Evolutionary conservation across 208 protist species (phyloP), one percentile per base, ranked within the genome.

Genomic region (Trypanosomatidae sp.): DNA sequence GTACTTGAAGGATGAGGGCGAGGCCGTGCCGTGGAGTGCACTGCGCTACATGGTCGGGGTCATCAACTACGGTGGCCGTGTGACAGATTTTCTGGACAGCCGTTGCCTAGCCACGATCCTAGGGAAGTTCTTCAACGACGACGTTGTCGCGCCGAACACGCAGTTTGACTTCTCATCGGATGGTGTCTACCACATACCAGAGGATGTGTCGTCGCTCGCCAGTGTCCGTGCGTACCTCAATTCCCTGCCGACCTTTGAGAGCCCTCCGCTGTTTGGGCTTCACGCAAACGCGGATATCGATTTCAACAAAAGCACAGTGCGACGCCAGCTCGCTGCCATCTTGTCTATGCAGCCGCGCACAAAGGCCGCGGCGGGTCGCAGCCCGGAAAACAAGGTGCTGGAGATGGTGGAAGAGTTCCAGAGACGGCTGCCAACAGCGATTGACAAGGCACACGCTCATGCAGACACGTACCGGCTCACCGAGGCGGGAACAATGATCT

Each of bases 241-340:
- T n/a, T 84, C 85, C 62, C 85, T 98, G 58, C 97, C 97, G 15
- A 79, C 91, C 33, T 98, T 98, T 68, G 97, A 98, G 65, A 89
- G 84, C 56, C 98, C 98, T 7, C 91, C 95, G 76, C 77, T 98
- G 25, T 99, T 99, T 82, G 98, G 98, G 36, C 88, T 99, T 46
- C 96, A 99, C 80, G 85, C 80, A 13, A 99, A 99, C 82, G 98
- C 98, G 12, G 95, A 97, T 73, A 98, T 99, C 78, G 97, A 93
- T 10, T 95, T 88, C 78, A 97, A 98, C 71, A 89, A 88, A 73
- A 93, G 83, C 41, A 96, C 97, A 47, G 93, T 96, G 22, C 82
- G 89, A 3, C 83, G 81, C 47, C 84, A 99, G 82, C 85, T 99
- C 43, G 78, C 86, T 7, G 76, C 93, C 8, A 89, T 98, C 30